Evolutionary conservation across 2,329 filamentous ascomycete species (phyloP), one percentile per base, ranked within the genome.

Genomic region (Aspergillus melleus): DNA sequence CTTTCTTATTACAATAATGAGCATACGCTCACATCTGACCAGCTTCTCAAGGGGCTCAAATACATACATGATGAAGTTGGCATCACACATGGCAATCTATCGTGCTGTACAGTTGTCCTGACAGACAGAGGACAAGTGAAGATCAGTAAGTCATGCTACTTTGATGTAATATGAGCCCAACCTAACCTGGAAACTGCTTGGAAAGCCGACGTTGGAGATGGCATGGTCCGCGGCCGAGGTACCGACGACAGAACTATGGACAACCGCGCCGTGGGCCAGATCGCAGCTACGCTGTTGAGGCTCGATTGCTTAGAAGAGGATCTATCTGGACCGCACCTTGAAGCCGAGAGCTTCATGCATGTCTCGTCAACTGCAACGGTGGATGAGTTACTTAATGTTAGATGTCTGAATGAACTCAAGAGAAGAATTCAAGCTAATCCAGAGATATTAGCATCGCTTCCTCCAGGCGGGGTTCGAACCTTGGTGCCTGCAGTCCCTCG

Each of bases 11-110:
- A n/a, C n/a, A n/a, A n/a, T n/a, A n/a, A n/a, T n/a, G 22, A 22
- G 3, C 22, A 22, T 22, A 22, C 22, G 2, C 51, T 52, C 3
- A 52, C 9, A 20, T 19, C 6, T 2, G 30, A 52, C 4, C 6
- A 52, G 29, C 16, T 39, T 36, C 51, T 52, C n/a, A 42, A 52
- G 10, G 51, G 51, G 19, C 51, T 52, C 30, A n/a, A 52, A 36
- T 52, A 52, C n/a, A 24, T 52, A 52, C 29, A 52, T 36, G 4
- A 52, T 36, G 51, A 52, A 36, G 30, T 52, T 3, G 51, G 51
- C 9, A 36, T 52, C 26, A 12, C 51, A 19, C 51, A 52, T 14
- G 30, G 51, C 6, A 52, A 52, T 22, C 14, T 52, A 20, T 52
- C 30, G 3, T 52, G 51, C 30, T 5, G 19, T 12, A 52, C 51